phyloP scores from a whole-genome alignment of 2,329 filamentous ascomycete species.

The Fusarium penzigii region DNA sequence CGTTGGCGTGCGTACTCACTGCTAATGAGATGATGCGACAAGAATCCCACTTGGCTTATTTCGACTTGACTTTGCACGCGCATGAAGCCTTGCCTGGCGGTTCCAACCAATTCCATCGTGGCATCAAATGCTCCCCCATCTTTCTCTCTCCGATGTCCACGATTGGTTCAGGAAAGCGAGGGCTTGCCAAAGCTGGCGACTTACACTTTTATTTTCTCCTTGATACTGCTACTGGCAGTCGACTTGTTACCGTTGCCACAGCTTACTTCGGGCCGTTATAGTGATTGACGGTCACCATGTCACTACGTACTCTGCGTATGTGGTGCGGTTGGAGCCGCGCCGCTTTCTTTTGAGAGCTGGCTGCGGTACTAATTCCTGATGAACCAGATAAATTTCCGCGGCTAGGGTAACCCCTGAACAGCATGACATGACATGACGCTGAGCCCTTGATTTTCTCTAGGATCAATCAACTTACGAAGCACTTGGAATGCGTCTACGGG shows the following conservation, averaged over 20 bases:
- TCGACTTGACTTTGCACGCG: background rate
- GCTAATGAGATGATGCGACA: background rate
- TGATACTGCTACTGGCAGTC: no score
- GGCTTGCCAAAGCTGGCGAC: no score
- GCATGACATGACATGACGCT: conserved; percentile 31
- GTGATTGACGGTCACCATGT: no score
- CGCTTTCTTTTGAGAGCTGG: no score
- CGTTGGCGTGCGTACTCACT: background rate
- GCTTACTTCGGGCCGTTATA: no score
- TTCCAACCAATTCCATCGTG: conserved; percentile 8
- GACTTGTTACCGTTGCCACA: no score
- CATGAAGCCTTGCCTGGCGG: background rate
- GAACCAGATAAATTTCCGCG: conserved; percentile 25
- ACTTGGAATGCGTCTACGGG: background rate
- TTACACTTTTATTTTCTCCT: no score
- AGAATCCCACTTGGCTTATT: background rate
- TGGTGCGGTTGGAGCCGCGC: no score
- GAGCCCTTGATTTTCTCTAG: background rate
- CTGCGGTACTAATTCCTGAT: conserved; percentile 6
- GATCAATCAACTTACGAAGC: background rate
- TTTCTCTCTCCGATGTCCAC: background rate
- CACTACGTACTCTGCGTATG: no score
- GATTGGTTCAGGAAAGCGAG: no score
- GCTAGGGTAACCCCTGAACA: conserved; percentile 17
- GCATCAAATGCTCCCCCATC: no score